A percentile compares a stretch with the other conserved stretches of the same genome.
phyloP scores from a whole-genome alignment of 805 yeast species.

The Kazachstania martiniae region DNA sequence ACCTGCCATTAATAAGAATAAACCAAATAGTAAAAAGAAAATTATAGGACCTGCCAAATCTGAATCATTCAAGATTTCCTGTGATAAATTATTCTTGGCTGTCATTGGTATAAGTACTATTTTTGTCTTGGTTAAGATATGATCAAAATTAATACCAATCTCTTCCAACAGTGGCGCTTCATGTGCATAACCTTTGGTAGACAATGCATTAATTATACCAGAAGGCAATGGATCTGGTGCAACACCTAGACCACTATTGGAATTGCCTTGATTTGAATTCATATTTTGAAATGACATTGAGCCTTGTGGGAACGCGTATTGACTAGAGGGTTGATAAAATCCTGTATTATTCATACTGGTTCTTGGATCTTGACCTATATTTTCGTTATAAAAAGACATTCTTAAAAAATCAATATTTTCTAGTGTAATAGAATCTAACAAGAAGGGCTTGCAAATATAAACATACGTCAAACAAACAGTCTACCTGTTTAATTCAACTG shows the following conservation, averaged over 20 bases:
- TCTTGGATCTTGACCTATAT: too few relatives aligned
- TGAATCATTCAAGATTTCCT: slow-evolving; percentile 74
- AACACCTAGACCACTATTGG: slow-evolving; percentile 7
- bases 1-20: slow-evolving; percentile 72
- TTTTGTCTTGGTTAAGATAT: slow-evolving; percentile 72
- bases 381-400: too few relatives aligned
- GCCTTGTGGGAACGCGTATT: slow-evolving; percentile 27
- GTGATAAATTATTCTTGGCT: slow-evolving; percentile 41
- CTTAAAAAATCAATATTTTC: too few relatives aligned
- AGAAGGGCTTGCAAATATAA: too few relatives aligned
- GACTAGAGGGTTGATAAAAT: slow-evolving; percentile 19
- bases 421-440: too few relatives aligned
- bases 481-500: too few relatives aligned
- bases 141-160: slow-evolving; percentile 83
- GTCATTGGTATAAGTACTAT: slow-evolving; percentile 73
- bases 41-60: slow-evolving; percentile 93
- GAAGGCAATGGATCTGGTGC: slow-evolving; percentile 39
- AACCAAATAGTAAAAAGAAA: slow-evolving; percentile 80
- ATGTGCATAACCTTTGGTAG: slow-evolving; percentile 88
- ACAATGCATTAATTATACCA: slow-evolving; percentile 85
- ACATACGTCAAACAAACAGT: too few relatives aligned
- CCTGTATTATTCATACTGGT: too few relatives aligned
- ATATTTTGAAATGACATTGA: slow-evolving; percentile 24
- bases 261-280: neutral
- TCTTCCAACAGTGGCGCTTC: slow-evolving; percentile 91